Evolutionary conservation across 495 filamentous ascomycete genomes (phyloP).

Genomic region (Aspergillus funiculosus): DNA sequence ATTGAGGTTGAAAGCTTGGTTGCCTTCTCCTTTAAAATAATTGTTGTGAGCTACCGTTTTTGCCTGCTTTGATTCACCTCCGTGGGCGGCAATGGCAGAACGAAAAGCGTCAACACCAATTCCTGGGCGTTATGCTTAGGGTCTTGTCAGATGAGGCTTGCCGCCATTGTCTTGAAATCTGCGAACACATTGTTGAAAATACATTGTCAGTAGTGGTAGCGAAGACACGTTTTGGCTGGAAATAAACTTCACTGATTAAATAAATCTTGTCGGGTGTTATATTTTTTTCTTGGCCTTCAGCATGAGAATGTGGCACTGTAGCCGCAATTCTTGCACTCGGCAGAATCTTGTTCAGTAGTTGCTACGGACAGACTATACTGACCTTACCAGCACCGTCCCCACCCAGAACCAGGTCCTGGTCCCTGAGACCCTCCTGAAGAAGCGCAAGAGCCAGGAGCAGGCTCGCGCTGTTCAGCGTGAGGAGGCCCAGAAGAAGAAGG

Average conservation of each 20-base stretch:
- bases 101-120: slow-evolving; percentile 43
- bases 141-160: slow-evolving; percentile 72
- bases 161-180: slow-evolving; percentile 7
- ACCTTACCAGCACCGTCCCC: slow-evolving; percentile 71
- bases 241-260: slow-evolving; percentile 68
- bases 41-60: slow-evolving; percentile 57
- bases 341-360: slow-evolving; percentile 58
- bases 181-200: slow-evolving; percentile 34
- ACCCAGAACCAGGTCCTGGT: slow-evolving; percentile 90
- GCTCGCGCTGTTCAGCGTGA: slow-evolving; percentile 78
- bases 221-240: background rate
- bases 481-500: slow-evolving; percentile 78
- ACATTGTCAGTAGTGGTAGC: slow-evolving; percentile 22
- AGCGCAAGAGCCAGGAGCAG: slow-evolving; percentile 99
- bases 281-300: slow-evolving; percentile 43
- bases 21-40: slow-evolving; percentile 77
- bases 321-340: slow-evolving; percentile 86
- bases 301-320: slow-evolving; percentile 82
- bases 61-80: slow-evolving; percentile 11
- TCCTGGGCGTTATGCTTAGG: slow-evolving; percentile 62
- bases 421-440: slow-evolving; percentile 98
- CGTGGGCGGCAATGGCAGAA: slow-evolving; percentile 17
- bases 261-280: slow-evolving; percentile 69
- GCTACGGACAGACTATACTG: slow-evolving; percentile 67
- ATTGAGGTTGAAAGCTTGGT: slow-evolving; percentile 65